These are phyloP conservation scores for Neofusicoccum sp. DNA, from an alignment of 2,329 filamentous ascomycete species.

Conservation along the genomic window DNA sequence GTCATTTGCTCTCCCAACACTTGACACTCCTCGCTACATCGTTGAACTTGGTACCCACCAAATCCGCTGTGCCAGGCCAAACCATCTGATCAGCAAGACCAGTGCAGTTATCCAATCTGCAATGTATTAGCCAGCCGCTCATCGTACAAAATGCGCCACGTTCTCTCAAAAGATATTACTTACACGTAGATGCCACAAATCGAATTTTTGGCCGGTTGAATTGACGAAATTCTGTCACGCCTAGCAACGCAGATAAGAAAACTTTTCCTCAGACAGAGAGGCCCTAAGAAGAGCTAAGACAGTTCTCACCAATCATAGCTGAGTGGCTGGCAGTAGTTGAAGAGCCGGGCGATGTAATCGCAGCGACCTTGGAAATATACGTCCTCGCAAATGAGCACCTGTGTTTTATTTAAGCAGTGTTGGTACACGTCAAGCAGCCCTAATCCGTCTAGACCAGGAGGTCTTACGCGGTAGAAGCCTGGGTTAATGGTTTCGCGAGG, in stretches of 20 bases:
- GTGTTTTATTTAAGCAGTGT: neutral
- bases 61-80: neutral
- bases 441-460: too few relatives aligned
- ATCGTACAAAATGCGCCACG: neutral
- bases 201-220: neutral
- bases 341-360: neutral
- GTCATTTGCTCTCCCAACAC: neutral
- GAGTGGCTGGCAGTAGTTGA: neutral
- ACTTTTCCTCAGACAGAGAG: neutral
- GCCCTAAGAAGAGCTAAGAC: neutral
- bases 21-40: neutral
- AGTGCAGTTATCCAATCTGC: neutral
- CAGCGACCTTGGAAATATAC: constrained; percentile 2
- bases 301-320: neutral
- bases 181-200: neutral
- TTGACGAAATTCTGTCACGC: neutral
- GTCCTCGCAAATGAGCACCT: constrained; percentile 9
- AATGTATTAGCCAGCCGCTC: neutral
- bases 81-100: constrained; percentile 8
- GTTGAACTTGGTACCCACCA: constrained; percentile 1
- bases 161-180: neutral
- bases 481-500: neutral
- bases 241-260: neutral
- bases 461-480: neutral
- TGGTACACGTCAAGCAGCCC: neutral